A percentile compares a stretch with the other conserved stretches of the same genome.
Evolutionary conservation across 305 asterid genomes (phyloP).

Genomic region (Salvia sclarea): DNA sequence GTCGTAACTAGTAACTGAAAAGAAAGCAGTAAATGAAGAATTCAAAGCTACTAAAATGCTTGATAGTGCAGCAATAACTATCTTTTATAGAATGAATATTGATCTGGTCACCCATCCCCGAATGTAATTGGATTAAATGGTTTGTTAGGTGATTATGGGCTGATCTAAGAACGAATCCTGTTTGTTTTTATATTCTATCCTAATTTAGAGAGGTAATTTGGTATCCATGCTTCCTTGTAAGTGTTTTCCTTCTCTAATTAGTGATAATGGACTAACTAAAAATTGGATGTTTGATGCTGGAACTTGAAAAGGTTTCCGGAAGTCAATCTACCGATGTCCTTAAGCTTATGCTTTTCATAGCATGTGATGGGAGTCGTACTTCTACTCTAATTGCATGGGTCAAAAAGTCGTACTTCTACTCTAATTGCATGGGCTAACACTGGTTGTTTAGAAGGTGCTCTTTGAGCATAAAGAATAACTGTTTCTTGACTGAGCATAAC

Average conservation of each 20-base stretch:
- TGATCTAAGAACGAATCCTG: neutral
- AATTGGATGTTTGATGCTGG: neutral
- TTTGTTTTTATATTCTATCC: neutral
- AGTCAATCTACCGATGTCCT: neutral
- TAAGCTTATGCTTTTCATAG: constrained; percentile 9
- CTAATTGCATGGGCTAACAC: neutral
- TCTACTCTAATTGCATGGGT: no score
- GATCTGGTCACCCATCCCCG: neutral
- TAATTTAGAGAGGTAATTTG: constrained; percentile 1
- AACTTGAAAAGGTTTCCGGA: constrained; percentile 7
- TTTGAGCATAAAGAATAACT: neutral
- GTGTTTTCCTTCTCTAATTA: neutral
- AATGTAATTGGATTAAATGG: neutral
- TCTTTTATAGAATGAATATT: neutral
- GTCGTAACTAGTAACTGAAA: constrained; percentile 10
- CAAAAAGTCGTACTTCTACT: neutral
- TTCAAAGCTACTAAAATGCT: constrained; percentile 14
- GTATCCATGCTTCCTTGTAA: neutral
- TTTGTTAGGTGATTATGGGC: constrained; percentile 6
- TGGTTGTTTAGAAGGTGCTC: neutral
- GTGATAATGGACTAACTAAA: neutral
- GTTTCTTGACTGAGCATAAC: constrained; percentile 20
- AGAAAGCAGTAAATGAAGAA: constrained; percentile 10
- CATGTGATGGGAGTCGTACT: constrained; percentile 2
- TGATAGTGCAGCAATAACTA: constrained; percentile 1